phyloP scores from a whole-genome alignment of 768 basidiomycete genomes.

The Coprinopsis strossmayeri region DNA sequence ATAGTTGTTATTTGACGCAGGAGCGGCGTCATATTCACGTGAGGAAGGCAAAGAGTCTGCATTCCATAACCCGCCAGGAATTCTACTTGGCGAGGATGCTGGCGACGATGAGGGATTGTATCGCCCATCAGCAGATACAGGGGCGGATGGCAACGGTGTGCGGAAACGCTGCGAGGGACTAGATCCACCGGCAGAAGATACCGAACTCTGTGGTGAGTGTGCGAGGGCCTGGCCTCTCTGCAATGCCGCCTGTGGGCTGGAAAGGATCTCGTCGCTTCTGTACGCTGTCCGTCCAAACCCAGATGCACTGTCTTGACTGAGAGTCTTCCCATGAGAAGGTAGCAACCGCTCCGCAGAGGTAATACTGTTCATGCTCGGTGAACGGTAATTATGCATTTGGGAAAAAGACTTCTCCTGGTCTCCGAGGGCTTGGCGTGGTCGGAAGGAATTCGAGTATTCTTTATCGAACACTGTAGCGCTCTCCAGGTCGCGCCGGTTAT shows the following conservation, averaged over 20 bases:
- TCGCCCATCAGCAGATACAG: not conserved
- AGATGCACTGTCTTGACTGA: not conserved
- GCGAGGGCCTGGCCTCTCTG: conserved; percentile 6
- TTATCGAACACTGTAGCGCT: conserved; percentile 24
- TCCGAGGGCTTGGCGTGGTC: not conserved
- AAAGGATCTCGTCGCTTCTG: no score
- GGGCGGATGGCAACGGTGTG: not conserved
- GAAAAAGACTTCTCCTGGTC: conserved; percentile 12
- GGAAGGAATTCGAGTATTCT: conserved; percentile 6
- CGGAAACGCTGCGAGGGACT: not conserved
- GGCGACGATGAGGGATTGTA: not conserved
- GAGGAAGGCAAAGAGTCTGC: no score
- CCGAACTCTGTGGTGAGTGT: conserved; percentile 1
- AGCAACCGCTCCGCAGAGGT: conserved; percentile 5
- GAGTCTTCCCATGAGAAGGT: conserved; percentile 4
- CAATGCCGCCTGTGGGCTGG: conserved; percentile 4
- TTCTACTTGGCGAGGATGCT: not conserved
- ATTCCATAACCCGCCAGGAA: not conserved
- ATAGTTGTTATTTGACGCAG: no score
- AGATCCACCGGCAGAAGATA: not conserved
- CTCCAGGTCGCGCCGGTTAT: conserved; percentile 20
- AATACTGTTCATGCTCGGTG: not conserved
- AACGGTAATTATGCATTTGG: conserved; percentile 1
- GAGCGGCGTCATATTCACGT: no score
- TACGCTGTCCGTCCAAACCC: not conserved